phyloP scores from a whole-genome alignment of 306 rosid species.

The Fagus crenata region DNA sequence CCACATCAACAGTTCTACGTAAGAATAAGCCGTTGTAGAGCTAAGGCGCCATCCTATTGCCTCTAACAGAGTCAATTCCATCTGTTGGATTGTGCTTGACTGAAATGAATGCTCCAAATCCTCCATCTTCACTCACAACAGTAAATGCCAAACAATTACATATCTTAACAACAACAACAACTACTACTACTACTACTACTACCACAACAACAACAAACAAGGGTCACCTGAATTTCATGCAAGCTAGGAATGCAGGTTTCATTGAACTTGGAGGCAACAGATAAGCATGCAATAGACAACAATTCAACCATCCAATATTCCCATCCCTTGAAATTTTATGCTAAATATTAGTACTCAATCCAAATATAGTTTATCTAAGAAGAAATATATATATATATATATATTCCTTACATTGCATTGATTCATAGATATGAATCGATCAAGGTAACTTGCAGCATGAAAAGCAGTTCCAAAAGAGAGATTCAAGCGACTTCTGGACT shows the following conservation, averaged over 20 bases:
- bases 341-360: not conserved
- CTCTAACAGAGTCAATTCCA: slow-evolving; percentile 48
- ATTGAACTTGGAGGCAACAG: slow-evolving; percentile 54
- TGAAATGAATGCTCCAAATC: slow-evolving; percentile 36
- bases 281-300: slow-evolving; percentile 52
- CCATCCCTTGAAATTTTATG: slow-evolving; percentile 37
- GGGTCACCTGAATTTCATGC: slow-evolving; percentile 46
- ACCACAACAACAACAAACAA: not conserved
- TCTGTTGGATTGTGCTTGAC: slow-evolving; percentile 32
- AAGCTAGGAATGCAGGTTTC: slow-evolving; percentile 40
- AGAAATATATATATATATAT: not conserved
- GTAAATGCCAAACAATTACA: not conserved
- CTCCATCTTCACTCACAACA: slow-evolving; percentile 38
- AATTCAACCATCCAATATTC: slow-evolving; percentile 53
- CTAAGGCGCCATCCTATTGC: slow-evolving; percentile 52
- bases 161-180: not conserved
- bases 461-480: slow-evolving; percentile 50
- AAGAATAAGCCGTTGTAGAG: slow-evolving; percentile 41
- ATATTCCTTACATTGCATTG: slow-evolving; percentile 40
- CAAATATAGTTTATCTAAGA: not conserved
- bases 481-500: slow-evolving; percentile 47
- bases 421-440: slow-evolving; percentile 49
- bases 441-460: slow-evolving; percentile 53
- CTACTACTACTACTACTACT: not conserved
- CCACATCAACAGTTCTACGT: slow-evolving; percentile 28